Base-by-base conservation (phyloP, 495 filamentous ascomycete species). In the Evansstolkia leycettana region DNA sequence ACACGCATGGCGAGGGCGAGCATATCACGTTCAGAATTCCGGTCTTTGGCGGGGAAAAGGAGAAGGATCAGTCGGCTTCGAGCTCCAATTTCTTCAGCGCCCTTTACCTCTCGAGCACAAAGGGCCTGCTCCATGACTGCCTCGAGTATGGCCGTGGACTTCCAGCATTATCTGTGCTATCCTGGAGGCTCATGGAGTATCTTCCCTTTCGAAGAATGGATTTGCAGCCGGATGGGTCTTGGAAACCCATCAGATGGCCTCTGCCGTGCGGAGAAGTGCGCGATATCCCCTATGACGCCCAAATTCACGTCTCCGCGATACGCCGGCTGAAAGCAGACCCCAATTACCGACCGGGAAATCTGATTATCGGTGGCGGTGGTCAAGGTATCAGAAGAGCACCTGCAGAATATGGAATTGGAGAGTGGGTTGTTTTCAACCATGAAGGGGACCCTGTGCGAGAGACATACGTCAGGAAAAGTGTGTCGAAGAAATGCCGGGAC, bases 161-260 rank as follows among this genome's bases (percentile, higher is more conserved):
- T 1, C 47, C 67, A 1, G 39, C 50, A 14, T 27, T 55, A 1
- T 75, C 76, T 0, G 80, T 87, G 1, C 36, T 85, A 1, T 70
- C 70, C 0, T 90, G 86, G 86, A 78, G 76, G 15, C 55, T 86
- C 19, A 89, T 90, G 82, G 82, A 92, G 47, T 87, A 78, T 47
- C 60, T 92, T 10, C 84, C 85, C 0, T 89, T 90, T 60, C 73
- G 82, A 1, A 71, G 85, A 7, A 85, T 92, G 81, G 84, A 89
- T 47, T 50, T 90, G 13, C 69, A 73, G 33, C 36, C 64, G 2
- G 78, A 89, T 40, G 84, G 83, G 1, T 72, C 73, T 0, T 92
- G 85, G 85, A 79, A 80, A 44, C 76, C 80, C 0, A 89, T 92
- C 39, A 58, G 74, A 14, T 87, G 82, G 76, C 85, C 85, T 0